These are phyloP conservation scores for Alternaria burnsii DNA, from an alignment of 2,329 filamentous ascomycete species.

Conservation along the genomic window DNA sequence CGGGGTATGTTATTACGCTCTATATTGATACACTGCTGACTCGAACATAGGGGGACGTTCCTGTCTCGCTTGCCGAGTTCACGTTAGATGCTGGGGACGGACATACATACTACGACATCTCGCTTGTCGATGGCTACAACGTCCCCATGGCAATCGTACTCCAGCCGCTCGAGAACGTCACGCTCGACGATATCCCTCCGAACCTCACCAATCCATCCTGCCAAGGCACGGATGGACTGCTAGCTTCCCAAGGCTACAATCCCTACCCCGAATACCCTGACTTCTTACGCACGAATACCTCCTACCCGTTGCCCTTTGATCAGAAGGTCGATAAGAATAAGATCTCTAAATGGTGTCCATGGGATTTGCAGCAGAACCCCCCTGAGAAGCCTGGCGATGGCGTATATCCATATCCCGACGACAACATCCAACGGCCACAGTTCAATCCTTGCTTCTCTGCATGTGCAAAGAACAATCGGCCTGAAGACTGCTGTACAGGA, in stretches of 20 bases:
- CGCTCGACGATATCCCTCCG: slow-evolving; percentile 70
- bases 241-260: slow-evolving; percentile 56
- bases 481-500: slow-evolving; percentile 79
- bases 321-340: slow-evolving; percentile 63
- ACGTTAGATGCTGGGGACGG: slow-evolving; percentile 72
- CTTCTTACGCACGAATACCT: slow-evolving; percentile 68
- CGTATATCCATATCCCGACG: slow-evolving; percentile 82
- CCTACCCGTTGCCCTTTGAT: slow-evolving; percentile 75
- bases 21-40: slow-evolving; percentile 13
- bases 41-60: slow-evolving; percentile 69
- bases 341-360: slow-evolving; percentile 78
- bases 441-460: slow-evolving; percentile 83
- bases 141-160: slow-evolving; percentile 70
- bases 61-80: slow-evolving; percentile 82
- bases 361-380: slow-evolving; percentile 74
- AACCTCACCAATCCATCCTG: slow-evolving; percentile 81
- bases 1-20: slow-evolving; percentile 62
- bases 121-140: slow-evolving; percentile 86
- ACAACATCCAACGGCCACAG: slow-evolving; percentile 71
- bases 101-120: slow-evolving; percentile 85
- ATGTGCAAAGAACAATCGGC: slow-evolving; percentile 72
- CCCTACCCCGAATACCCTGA: slow-evolving; percentile 60
- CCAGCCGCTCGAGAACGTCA: slow-evolving; percentile 64
- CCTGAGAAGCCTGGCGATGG: slow-evolving; percentile 76
- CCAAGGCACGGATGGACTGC: slow-evolving; percentile 73